phyloP scores from a whole-genome alignment of 169 alveolate genomes.

The Plasmodium yoelii region DNA sequence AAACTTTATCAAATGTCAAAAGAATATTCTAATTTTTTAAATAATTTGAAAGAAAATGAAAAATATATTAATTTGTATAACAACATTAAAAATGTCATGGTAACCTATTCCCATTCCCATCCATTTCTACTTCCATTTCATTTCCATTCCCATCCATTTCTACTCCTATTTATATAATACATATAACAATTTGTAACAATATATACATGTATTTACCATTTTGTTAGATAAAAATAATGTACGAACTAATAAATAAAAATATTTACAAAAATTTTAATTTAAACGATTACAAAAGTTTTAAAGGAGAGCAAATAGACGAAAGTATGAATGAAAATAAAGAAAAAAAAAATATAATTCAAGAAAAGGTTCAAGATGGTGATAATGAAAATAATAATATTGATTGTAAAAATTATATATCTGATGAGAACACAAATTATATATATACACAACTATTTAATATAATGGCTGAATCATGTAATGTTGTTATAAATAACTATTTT shows the following conservation, averaged over 20 bases:
- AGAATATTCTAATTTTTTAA: constrained; percentile 35
- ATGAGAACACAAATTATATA: constrained; percentile 48
- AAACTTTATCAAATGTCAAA: constrained; percentile 52
- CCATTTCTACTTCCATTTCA: constrained; percentile 4
- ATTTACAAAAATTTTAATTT: constrained; percentile 51
- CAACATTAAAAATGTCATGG: constrained; percentile 49
- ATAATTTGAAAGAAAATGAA: constrained; percentile 34
- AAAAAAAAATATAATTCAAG: not conserved
- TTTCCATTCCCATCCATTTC: not conserved
- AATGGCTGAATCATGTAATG: constrained; percentile 45
- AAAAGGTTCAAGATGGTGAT: not conserved
- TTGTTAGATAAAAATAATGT: constrained; percentile 27
- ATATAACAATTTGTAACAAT: not conserved
- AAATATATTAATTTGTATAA: constrained; percentile 35
- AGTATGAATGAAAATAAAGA: not conserved
- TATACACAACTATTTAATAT: constrained; percentile 37
- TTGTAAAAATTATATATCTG: not conserved
- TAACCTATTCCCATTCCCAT: not conserved
- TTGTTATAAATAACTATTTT: constrained; percentile 47
- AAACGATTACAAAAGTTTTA: constrained; percentile 2
- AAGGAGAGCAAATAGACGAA: not conserved
- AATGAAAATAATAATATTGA: not conserved
- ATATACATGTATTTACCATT: no score
- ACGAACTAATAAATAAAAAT: constrained; percentile 37
- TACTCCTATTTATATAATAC: not conserved